Evolutionary conservation across 441 rosid species (phyloP).

Genomic region (Lepidium campestre): DNA sequence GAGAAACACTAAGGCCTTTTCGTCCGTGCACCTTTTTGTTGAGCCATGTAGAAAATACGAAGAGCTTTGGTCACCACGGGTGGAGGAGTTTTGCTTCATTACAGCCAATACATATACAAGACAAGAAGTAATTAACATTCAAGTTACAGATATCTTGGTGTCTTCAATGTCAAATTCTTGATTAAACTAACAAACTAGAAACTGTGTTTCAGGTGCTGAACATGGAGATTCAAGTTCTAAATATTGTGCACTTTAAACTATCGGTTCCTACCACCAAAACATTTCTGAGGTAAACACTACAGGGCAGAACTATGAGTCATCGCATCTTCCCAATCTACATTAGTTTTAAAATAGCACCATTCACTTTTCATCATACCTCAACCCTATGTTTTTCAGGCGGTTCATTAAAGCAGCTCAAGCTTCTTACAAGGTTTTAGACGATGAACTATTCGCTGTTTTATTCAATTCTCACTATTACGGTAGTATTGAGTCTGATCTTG

Average conservation of each 20-base stretch:
- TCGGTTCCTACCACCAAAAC: constrained; percentile 76
- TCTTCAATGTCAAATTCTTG: constrained; percentile 4
- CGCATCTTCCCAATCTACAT: neutral
- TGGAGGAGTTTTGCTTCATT: constrained; percentile 59
- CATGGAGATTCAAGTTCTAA: constrained; percentile 72
- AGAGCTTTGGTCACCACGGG: constrained; percentile 56
- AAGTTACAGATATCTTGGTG: neutral
- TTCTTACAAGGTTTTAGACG: constrained; percentile 44
- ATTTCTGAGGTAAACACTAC: constrained; percentile 60
- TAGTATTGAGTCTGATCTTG: constrained; percentile 1
- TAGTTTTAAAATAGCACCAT: neutral
- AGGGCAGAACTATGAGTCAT: neutral
- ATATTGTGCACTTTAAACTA: constrained; percentile 57
- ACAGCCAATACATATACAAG: constrained; percentile 55
- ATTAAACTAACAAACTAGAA: constrained; percentile 6
- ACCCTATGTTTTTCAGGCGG: constrained; percentile 51
- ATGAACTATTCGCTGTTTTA: neutral
- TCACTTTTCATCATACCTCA: neutral
- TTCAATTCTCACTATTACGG: neutral
- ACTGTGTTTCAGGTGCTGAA: constrained; percentile 60
- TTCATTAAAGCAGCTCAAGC: constrained; percentile 72
- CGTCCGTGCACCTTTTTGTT: constrained; percentile 8
- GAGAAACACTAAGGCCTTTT: constrained; percentile 7
- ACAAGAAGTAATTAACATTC: constrained; percentile 36
- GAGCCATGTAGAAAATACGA: constrained; percentile 63